Base-by-base conservation (phyloP, 768 basidiomycete species). In the Xanthoconium stramineum region DNA sequence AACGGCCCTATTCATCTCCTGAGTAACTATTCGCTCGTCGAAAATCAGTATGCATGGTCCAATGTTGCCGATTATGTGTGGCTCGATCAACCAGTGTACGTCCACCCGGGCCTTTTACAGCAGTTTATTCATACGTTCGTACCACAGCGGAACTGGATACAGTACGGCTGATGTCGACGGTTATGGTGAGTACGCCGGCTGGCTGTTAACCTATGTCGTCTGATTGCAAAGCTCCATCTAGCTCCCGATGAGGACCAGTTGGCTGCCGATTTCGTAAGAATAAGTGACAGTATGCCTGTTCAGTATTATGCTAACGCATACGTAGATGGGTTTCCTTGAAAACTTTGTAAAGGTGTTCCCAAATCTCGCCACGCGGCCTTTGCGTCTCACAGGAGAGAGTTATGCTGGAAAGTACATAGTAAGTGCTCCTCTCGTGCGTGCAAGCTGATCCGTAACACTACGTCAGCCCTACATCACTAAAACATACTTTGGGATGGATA, bases 311-410 rank as follows among this genome's bases (percentile, higher is more conserved):
- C 50, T 54, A 6, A 59, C 49, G 36, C 20, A 11, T 35, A 5
- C 10, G 1, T 49, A 90, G 88, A 79, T 89, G 74, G 85, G 83
- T 4, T 89, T 89, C 69, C 66, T 91, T 32, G 71, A 69, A 32
- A 89, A 89, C 63, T 75, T 89, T 6, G 85, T 88, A 58, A 83
- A 85, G 62, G 83, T 89, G 15, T 90, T 90, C 65, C 89, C 88
- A 3, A 77, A 77, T 60, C 75, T 89, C 19, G 80, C 80, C 17
- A 82, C 73, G 3, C 81, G 89, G 29, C 88, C 88, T 17, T 73
- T 89, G 46, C 72, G 84, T 66, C 64, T 91, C n/a, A 83, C 83
- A 0, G 88, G 88, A 4, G 88, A 89, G 69, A 86, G 84, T 64
- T 89, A 89, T 69, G 82, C 88, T 20, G 88, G 88, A 28, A 78